These are phyloP conservation scores for Forsythia viridissima DNA, from an alignment of 257 asterid species.

Conservation along the genomic window DNA sequence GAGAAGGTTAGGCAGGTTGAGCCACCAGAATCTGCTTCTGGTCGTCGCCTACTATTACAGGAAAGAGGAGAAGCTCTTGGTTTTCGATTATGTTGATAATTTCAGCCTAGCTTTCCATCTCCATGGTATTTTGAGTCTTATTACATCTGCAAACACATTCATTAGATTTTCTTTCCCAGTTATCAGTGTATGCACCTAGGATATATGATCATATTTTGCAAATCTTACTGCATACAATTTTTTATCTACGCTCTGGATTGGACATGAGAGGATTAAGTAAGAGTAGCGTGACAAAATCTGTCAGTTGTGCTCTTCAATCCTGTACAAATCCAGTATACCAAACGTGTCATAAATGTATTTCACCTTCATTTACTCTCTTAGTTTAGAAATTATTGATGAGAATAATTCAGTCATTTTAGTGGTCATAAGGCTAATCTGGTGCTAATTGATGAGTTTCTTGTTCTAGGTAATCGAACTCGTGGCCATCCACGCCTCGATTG, in stretches of 20 bases:
- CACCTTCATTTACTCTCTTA: background rate
- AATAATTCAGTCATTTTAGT: too few relatives aligned
- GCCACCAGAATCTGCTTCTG: conserved; percentile 68
- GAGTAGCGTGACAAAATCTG: background rate
- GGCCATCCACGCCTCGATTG: conserved; percentile 56
- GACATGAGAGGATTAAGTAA: background rate
- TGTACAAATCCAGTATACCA: background rate
- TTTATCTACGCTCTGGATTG: background rate
- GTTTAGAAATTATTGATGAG: background rate
- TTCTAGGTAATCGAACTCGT: conserved; percentile 55
- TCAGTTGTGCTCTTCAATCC: background rate
- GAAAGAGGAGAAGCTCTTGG: conserved; percentile 90
- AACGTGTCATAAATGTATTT: background rate
- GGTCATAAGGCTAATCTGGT: too few relatives aligned
- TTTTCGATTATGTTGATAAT: conserved; percentile 53
- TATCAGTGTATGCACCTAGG: background rate
- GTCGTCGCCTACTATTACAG: conserved; percentile 75
- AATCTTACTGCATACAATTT: background rate
- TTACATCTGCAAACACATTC: too few relatives aligned
- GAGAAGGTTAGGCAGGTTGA: conserved; percentile 80
- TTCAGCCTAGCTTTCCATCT: conserved; percentile 78
- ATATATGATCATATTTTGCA: background rate
- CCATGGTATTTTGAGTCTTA: conserved; percentile 49
- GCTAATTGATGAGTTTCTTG: background rate
- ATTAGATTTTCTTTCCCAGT: too few relatives aligned